A percentile compares a stretch with the other conserved stretches of the same genome.
These are phyloP conservation scores for Mangifera indica DNA, from an alignment of 345 rosid species.

Conservation along the genomic window DNA sequence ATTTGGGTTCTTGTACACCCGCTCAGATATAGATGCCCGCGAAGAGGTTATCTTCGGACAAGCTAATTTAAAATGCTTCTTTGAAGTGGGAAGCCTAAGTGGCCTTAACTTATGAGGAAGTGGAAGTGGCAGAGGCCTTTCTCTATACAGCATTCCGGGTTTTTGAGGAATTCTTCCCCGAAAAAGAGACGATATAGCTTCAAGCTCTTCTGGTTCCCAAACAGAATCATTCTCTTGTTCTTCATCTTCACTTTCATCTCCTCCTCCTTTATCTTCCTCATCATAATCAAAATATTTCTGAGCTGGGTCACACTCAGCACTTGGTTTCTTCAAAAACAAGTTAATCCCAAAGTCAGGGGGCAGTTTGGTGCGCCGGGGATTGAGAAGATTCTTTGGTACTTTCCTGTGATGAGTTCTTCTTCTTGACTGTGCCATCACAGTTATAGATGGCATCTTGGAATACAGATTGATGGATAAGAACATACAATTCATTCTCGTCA, in stretches of 20 bases:
- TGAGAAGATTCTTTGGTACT: conserved; percentile 56
- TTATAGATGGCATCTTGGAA: conserved; percentile 7
- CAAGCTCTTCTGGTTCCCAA: conserved; percentile 73
- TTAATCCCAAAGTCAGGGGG: conserved; percentile 88
- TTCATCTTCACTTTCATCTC: conserved; percentile 10
- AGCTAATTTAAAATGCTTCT: conserved; percentile 36
- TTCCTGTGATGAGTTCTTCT: conserved; percentile 39
- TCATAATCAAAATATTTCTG: conserved; percentile 20
- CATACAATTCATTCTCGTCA: conserved; percentile 18
- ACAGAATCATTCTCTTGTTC: conserved; percentile 19
- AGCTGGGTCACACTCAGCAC: conserved; percentile 17
- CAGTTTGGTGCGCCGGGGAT: conserved; percentile 67
- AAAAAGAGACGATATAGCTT: conserved; percentile 78
- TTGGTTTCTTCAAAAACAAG: conserved; percentile 66
- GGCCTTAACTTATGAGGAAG: conserved; percentile 76
- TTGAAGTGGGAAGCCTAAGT: conserved; percentile 57
- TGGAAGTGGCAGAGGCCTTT: conserved; percentile 79
- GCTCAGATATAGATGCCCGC: conserved; percentile 41
- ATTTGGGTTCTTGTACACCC: conserved; percentile 52
- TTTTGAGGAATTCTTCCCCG: conserved; percentile 75
- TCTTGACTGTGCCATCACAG: conserved; percentile 22
- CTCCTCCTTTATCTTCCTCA: conserved; percentile 22
- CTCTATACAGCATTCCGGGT: conserved; percentile 49
- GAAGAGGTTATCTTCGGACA: conserved; percentile 24
- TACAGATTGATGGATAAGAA: conserved; percentile 7